phyloP scores from a whole-genome alignment of 2,329 filamentous ascomycete species.

The Claviceps quebecensis region DNA sequence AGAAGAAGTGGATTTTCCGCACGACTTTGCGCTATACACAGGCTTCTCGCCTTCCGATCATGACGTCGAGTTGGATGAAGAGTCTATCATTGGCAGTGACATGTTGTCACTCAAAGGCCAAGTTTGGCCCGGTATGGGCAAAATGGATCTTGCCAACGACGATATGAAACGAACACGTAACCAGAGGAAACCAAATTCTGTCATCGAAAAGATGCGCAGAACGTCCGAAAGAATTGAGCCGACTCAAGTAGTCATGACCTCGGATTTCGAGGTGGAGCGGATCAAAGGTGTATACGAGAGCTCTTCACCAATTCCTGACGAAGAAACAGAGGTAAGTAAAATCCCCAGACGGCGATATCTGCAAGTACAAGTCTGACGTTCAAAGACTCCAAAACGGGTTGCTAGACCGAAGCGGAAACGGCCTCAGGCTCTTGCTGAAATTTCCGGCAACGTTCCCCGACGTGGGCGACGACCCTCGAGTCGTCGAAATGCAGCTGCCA shows the following conservation, averaged over 20 bases:
- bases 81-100: constrained; percentile 13
- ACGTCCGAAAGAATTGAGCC: constrained; percentile 51
- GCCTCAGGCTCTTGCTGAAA: constrained; percentile 18
- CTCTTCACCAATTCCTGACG: constrained; percentile 31
- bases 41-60: constrained; percentile 15
- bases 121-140: constrained; percentile 63
- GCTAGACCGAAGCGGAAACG: constrained; percentile 19
- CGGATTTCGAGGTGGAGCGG: constrained; percentile 34
- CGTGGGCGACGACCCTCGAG: constrained; percentile 12
- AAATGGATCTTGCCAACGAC: constrained; percentile 67
- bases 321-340: constrained; percentile 28
- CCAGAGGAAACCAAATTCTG: constrained; percentile 61
- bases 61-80: constrained; percentile 17
- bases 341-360: background rate
- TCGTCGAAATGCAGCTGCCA: constrained; percentile 11
- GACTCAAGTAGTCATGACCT: constrained; percentile 49
- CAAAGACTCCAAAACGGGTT: constrained; percentile 18
- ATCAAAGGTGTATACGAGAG: constrained; percentile 46
- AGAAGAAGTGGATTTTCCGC: constrained; percentile 14
- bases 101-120: constrained; percentile 48
- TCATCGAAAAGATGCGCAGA: constrained; percentile 51
- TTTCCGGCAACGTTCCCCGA: constrained; percentile 21
- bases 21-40: constrained; percentile 16
- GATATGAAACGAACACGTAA: constrained; percentile 63
- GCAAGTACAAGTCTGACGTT: constrained; percentile 2